A percentile compares a stretch with the other conserved stretches of the same genome.
Evolutionary conservation across 2,329 filamentous ascomycete species (phyloP).

Genomic region (Pseudocercospora fuligena): DNA sequence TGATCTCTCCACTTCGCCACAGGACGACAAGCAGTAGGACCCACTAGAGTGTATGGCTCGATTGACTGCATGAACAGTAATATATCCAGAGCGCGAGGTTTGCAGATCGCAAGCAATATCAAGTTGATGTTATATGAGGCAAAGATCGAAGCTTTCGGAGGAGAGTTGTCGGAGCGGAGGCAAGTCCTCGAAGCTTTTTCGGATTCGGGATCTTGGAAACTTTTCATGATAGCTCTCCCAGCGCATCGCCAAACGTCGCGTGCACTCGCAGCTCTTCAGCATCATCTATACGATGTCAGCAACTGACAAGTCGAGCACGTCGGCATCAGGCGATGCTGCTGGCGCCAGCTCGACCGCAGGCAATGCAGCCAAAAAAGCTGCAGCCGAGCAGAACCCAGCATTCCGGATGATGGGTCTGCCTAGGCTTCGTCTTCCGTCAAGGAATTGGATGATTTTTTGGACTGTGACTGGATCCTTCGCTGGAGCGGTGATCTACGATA

Average conservation of each 20-base stretch:
- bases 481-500: constrained; percentile 86
- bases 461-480: constrained; percentile 77
- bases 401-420: constrained; percentile 79
- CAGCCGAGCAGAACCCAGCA: constrained; percentile 67
- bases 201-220: neutral
- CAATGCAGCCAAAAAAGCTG: constrained; percentile 21
- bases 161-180: neutral
- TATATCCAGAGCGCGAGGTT: neutral
- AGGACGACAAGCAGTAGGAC: too few relatives aligned
- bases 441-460: constrained; percentile 98
- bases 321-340: constrained; percentile 28
- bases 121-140: neutral
- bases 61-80: too few relatives aligned
- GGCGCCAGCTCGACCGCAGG: constrained; percentile 19
- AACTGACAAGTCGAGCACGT: constrained; percentile 27
- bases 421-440: constrained; percentile 84
- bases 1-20: too few relatives aligned
- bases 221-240: neutral
- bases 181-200: neutral
- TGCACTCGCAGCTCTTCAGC: neutral
- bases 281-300: neutral
- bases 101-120: neutral
- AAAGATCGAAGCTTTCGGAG: neutral
- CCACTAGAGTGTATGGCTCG: too few relatives aligned
- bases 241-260: neutral